These are phyloP conservation scores for Microdochium nivale DNA, from an alignment of 2,329 filamentous ascomycete genomes.

Conservation along the genomic window DNA sequence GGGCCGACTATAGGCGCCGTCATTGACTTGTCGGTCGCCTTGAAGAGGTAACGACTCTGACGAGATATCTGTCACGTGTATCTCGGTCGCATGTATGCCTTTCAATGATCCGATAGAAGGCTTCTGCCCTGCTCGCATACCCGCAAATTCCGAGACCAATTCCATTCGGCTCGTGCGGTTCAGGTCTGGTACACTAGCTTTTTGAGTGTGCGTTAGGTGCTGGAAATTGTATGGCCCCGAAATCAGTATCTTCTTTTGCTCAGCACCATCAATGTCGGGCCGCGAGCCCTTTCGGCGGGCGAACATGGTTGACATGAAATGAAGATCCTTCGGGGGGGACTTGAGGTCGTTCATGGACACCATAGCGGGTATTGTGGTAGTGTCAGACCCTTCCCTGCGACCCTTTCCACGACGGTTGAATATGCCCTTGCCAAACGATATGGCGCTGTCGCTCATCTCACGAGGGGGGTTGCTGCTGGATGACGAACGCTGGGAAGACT, in stretches of 20 bases:
- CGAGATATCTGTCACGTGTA: constrained; percentile 40
- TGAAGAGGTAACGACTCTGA: constrained; percentile 26
- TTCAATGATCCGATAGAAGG: constrained; percentile 25
- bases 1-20: background rate
- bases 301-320: constrained; percentile 42
- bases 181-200: constrained; percentile 34
- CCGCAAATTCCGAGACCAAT: constrained; percentile 33
- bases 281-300: constrained; percentile 34
- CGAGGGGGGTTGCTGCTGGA: constrained; percentile 41
- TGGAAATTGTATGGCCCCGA: constrained; percentile 60
- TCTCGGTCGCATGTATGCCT: constrained; percentile 28
- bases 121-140: constrained; percentile 25
- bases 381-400: constrained; percentile 42
- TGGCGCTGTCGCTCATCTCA: constrained; percentile 50
- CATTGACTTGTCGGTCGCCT: background rate
- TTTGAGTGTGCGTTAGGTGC: constrained; percentile 50
- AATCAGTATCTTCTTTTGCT: constrained; percentile 40
- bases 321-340: constrained; percentile 32
- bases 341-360: constrained; percentile 33
- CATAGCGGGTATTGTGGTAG: constrained; percentile 26
- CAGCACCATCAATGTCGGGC: constrained; percentile 17
- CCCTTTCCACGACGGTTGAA: constrained; percentile 46
- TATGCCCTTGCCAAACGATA: constrained; percentile 50
- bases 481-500: constrained; percentile 47
- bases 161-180: constrained; percentile 30